These are phyloP conservation scores for Plectosphaerella cucumerina DNA, from an alignment of 2,329 filamentous ascomycete species.

Conservation along the genomic window DNA sequence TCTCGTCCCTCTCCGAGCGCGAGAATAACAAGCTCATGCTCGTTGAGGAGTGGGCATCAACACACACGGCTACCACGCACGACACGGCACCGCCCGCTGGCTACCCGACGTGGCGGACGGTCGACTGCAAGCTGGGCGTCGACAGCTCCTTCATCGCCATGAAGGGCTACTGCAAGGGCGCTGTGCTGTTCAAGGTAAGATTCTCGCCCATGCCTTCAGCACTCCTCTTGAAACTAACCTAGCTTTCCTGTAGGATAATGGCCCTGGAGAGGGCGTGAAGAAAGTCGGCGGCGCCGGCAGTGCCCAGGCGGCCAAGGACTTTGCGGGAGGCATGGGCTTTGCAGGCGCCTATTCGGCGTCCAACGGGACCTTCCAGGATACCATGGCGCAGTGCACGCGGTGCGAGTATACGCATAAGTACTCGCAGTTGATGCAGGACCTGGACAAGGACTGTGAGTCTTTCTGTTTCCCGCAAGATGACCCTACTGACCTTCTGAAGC, in stretches of 20 bases:
- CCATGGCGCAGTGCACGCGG: constrained; percentile 14
- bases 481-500: constrained; percentile 14
- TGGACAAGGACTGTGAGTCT: constrained; percentile 19
- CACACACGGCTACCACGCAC: background rate
- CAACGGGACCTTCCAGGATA: constrained; percentile 6
- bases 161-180: constrained; percentile 33
- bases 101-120: background rate
- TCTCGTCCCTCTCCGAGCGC: constrained; percentile 8
- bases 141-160: constrained; percentile 29
- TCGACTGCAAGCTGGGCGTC: constrained; percentile 18
- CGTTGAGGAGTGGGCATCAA: constrained; percentile 1
- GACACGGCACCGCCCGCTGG: background rate
- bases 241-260: too few relatives aligned
- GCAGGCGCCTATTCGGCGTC: constrained; percentile 18
- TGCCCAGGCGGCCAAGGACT: constrained; percentile 5
- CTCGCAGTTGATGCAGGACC: constrained; percentile 24
- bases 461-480: background rate
- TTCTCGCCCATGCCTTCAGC: too few relatives aligned
- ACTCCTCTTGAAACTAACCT: too few relatives aligned
- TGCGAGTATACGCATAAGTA: constrained; percentile 17
- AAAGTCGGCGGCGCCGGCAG: constrained; percentile 29
- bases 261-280: constrained; percentile 30
- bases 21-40: constrained; percentile 1
- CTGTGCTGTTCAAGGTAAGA: constrained; percentile 29
- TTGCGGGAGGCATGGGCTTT: constrained; percentile 31